These are phyloP conservation scores for Achaetomium macrosporum DNA, from an alignment of 2,329 filamentous ascomycete genomes.

Conservation along the genomic window DNA sequence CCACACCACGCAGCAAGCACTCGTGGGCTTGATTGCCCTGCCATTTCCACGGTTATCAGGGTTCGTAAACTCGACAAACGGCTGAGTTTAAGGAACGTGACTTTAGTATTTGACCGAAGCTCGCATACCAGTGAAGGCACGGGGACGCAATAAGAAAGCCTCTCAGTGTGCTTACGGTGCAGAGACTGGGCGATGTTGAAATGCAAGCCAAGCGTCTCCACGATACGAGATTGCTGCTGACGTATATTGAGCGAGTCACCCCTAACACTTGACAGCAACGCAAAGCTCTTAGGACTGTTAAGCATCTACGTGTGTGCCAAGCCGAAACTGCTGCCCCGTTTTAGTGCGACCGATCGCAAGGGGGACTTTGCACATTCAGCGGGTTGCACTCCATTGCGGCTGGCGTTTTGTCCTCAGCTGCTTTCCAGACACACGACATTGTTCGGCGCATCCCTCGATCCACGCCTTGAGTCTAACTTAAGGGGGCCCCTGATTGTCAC, in stretches of 20 bases:
- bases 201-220: not conserved
- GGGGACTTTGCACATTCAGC: not conserved
- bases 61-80: no score
- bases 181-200: no score
- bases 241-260: not conserved
- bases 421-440: not conserved
- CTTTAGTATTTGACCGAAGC: no score
- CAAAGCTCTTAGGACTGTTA: not conserved
- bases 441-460: not conserved
- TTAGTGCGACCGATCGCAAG: not conserved
- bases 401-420: not conserved
- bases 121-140: no score
- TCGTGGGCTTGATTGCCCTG: no score
- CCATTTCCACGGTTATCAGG: no score
- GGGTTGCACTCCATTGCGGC: not conserved
- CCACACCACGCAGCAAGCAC: no score
- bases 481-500: not conserved
- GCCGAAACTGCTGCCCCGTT: not conserved
- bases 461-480: not conserved
- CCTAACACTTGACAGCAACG: no score
- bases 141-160: no score
- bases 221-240: conserved; percentile 10
- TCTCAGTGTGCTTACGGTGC: no score
- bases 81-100: no score
- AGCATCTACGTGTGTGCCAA: not conserved